Evolutionary conservation across 2,329 filamentous ascomycete genomes (phyloP), one percentile per base, ranked within the genome.

Genomic region (Dissoconium aciculare): DNA sequence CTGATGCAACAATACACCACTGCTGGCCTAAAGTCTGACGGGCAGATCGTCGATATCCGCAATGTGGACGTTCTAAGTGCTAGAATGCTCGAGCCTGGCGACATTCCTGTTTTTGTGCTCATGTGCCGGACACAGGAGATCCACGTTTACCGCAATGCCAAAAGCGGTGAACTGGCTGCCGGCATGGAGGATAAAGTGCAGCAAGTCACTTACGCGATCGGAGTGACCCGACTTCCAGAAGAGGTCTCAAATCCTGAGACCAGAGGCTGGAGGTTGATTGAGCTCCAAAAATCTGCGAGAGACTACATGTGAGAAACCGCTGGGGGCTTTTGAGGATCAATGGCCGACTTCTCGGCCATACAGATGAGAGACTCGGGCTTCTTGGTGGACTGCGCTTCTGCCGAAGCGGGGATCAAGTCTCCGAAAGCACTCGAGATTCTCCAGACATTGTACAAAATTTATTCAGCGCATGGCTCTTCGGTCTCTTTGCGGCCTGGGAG

Each of bases 141-240:
- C 8, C 89, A 98, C 53, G 85, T 95, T 11, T 98, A 94, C 63
- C 73, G 80, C 39, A 92, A 95, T 43, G 74, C 78, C 35, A 95
- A 98, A 67, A 78, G 78, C 1, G 77, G 77, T 41, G 68, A 94
- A 56, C 71, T 98, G 28, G 85, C 87, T 3, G 87, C 87, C 9
- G 89, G 89, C 26, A 95, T 94, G 84, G 89, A 98, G 58, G 89
- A 98, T 60, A 91, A 85, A 62, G 89, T 98, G 14, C 89, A 98
- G 60, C 75, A 93, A 45, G 89, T 98, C 44, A 95, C 89, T 2
- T 98, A 98, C 52, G 89, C 87, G 40, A 95, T 98, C 45, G 89
- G 89, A 47, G 79, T 98, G 37, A 98, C 89, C 3, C 69, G 89
- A 42, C 74, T 92, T 37, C 77, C 89, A 2, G 89, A 98, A 53